Evolutionary conservation across 2,329 filamentous ascomycete genomes (phyloP).

Genomic region (Cordyceps pruinosa): DNA sequence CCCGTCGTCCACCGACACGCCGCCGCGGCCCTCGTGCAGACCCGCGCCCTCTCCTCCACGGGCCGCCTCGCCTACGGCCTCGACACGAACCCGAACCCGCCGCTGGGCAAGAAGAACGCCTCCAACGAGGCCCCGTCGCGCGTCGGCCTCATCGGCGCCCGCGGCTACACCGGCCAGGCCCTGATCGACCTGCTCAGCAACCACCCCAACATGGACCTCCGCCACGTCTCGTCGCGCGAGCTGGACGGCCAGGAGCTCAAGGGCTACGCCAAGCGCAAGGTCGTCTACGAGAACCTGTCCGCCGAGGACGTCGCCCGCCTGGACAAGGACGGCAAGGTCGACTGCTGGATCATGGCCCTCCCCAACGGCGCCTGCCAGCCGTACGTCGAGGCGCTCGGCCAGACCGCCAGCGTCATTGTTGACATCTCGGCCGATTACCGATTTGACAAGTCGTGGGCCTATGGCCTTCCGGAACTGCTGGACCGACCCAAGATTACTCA

Average conservation of each 20-base stretch:
- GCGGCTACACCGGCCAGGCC: slow-evolving; percentile 90
- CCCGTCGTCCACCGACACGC: background rate
- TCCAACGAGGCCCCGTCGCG: slow-evolving; percentile 73
- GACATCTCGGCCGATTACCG: slow-evolving; percentile 97
- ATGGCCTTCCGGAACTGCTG: slow-evolving; percentile 81
- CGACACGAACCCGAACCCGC: slow-evolving; percentile 63
- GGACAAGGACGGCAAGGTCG: slow-evolving; percentile 76
- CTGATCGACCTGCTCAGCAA: slow-evolving; percentile 80
- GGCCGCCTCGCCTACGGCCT: background rate
- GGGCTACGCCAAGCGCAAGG: slow-evolving; percentile 84
- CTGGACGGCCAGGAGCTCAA: slow-evolving; percentile 78
- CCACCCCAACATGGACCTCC: slow-evolving; percentile 84
- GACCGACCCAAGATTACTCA: slow-evolving; percentile 69
- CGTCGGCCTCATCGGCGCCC: slow-evolving; percentile 81
- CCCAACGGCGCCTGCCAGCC: slow-evolving; percentile 94
- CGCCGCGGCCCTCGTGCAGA: background rate
- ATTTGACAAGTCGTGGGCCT: slow-evolving; percentile 80
- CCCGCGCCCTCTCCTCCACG: background rate
- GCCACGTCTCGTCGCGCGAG: slow-evolving; percentile 89
- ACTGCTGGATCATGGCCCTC: slow-evolving; percentile 96
- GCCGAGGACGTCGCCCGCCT: slow-evolving; percentile 81
- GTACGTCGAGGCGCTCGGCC: slow-evolving; percentile 79
- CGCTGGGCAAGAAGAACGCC: slow-evolving; percentile 79
- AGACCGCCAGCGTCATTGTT: slow-evolving; percentile 67
- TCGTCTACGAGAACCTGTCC: slow-evolving; percentile 85